Evolutionary conservation across 1,284 basidiomycete species (phyloP), one percentile per base, ranked within the genome.

Genomic region (Ceratobasidium sp.): DNA sequence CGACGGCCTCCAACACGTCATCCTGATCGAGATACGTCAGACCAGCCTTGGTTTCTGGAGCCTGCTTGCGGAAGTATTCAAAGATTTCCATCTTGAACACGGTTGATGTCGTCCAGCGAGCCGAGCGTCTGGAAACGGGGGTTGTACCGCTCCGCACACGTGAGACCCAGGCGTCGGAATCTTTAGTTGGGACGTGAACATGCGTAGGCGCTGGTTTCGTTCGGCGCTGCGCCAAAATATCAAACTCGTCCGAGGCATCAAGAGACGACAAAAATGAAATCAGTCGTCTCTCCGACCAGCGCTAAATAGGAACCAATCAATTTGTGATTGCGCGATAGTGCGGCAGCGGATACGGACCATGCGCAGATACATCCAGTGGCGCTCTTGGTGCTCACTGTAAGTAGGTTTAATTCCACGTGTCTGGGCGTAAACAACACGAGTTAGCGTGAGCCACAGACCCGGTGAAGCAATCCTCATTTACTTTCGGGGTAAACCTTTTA

Each of bases 321-420:
- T n/a, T 27, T 23, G 55, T 4, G 46, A 33, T 30, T 41, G 35
- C 8, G 16, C 23, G 8, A 23, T 4, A n/a, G 23, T 27, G 5
- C 18, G 16, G n/a, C 18, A 12, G 41, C 6, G 7, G 35, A 18
- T 30, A 76, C 74, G 23, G 8, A 76, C 74, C 74, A 76, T 57
- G 41, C 64, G 64, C 27, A 76, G n/a, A 38, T 76, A 76, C 50
- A 67, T n/a, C 74, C 74, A 76, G 48, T 76, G 64, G n/a, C 74
- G 74, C 54, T 76, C 74, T n/a, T 76, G 64, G 41, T 76, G 74
- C 27, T 76, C 74, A 27, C 74, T 76, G 38, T 76, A 76, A 33
- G 64, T 59, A 18, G 74, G 10, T 33, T 76, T 76, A 52, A 76
- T 67, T 35, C 52, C 74, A 18, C 64, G 74, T 30, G 50, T 27